Conservation (phyloP, 164 flowering plant genomes). For the Akebia trifoliata region DNA sequence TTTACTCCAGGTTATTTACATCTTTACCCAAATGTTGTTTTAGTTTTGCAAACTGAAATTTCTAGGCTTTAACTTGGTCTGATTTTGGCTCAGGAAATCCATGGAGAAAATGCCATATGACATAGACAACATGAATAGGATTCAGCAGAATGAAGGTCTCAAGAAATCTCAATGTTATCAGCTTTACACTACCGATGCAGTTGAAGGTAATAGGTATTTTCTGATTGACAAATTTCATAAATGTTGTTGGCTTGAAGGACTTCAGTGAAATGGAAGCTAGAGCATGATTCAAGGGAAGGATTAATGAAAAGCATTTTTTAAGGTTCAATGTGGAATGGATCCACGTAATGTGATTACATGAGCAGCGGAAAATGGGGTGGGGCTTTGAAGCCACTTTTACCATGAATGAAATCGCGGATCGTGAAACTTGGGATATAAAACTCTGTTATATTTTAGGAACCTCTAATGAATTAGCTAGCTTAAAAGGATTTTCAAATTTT, state of each 20-base stretch:
- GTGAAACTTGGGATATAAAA: background rate
- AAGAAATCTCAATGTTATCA: conserved; percentile 5
- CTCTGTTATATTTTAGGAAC: background rate
- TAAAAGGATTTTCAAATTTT: background rate
- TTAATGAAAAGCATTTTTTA: background rate
- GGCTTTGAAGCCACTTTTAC: background rate
- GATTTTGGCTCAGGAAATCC: conserved; percentile 24
- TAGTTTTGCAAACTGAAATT: background rate
- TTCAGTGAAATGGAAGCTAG: conserved; percentile 3
- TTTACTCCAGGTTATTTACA: conserved; percentile 22
- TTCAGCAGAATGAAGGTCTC: conserved; percentile 13
- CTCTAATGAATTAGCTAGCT: background rate
- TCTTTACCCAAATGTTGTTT: background rate
- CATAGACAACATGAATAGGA: conserved; percentile 1
- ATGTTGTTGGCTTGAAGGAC: background rate
- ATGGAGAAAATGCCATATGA: conserved; percentile 10
- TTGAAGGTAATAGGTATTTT: conserved; percentile 25
- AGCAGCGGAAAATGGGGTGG: background rate
- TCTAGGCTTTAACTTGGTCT: background rate
- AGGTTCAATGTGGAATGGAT: background rate
- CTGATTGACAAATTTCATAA: background rate
- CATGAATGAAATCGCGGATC: background rate
- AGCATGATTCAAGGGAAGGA: background rate
- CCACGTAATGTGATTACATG: background rate
- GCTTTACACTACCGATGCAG: conserved; percentile 6